Evolutionary conservation across 2,329 filamentous ascomycete species (phyloP).

Genomic region (Cladorrhinum sp.): DNA sequence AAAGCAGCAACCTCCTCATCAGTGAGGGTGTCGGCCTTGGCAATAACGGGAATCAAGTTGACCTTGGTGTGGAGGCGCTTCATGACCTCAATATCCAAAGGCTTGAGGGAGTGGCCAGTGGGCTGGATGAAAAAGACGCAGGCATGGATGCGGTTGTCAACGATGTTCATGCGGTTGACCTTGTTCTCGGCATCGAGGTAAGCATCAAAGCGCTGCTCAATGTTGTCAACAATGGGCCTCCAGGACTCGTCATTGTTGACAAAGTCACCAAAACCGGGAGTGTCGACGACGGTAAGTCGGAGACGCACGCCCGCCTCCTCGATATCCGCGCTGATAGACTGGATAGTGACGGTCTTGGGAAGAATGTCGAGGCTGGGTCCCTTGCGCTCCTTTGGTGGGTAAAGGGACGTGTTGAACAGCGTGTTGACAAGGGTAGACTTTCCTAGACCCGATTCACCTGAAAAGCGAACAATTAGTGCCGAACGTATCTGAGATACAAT

Average conservation of each 20-base stretch:
- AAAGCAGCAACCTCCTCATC: slow-evolving; percentile 93
- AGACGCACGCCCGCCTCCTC: slow-evolving; percentile 98
- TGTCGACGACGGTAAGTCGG: slow-evolving; percentile 94
- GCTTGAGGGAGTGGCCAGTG: slow-evolving; percentile 97
- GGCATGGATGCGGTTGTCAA: slow-evolving; percentile 97
- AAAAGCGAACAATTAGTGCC: slow-evolving; percentile 8
- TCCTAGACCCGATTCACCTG: slow-evolving; percentile 97
- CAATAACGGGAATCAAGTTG: slow-evolving; percentile 98
- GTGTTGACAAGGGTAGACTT: slow-evolving; percentile 99
- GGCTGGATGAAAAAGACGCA: slow-evolving; percentile 99
- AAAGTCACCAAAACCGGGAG: slow-evolving; percentile 96
- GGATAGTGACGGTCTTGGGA: slow-evolving; percentile 94
- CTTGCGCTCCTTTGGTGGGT: slow-evolving; percentile 98
- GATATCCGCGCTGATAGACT: slow-evolving; percentile 93
- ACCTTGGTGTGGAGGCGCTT: slow-evolving; percentile 99
- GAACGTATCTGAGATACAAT: slow-evolving; percentile 6
- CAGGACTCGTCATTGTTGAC: slow-evolving; percentile 99
- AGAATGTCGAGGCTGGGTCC: slow-evolving; percentile 96
- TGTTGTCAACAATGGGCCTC: slow-evolving; percentile 99
- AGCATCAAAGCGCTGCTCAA: slow-evolving; percentile 97
- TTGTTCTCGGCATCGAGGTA: slow-evolving; percentile 99
- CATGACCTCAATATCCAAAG: slow-evolving; percentile 98
- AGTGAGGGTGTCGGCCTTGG: slow-evolving; percentile 96
- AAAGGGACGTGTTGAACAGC: slow-evolving; percentile 98
- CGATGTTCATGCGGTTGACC: slow-evolving; percentile 99